A percentile compares a stretch with the other conserved stretches of the same genome.
phyloP scores from a whole-genome alignment of 2,329 filamentous ascomycete species.

The Myriosclerotinia scirpicola region DNA sequence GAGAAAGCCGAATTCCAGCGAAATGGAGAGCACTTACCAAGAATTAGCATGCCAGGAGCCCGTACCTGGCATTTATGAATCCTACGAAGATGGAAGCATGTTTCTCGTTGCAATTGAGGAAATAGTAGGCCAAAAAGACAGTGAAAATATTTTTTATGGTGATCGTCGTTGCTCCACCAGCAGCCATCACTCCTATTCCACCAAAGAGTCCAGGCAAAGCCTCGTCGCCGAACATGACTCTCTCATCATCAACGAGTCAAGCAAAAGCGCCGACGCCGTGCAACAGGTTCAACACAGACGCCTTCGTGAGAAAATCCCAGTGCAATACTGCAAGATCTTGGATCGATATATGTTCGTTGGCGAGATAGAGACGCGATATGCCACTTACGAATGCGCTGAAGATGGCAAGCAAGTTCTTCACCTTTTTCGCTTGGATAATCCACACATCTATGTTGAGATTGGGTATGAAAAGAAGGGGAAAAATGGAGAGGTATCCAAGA shows the following conservation, averaged over 20 bases:
- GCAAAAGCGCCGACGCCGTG: not conserved
- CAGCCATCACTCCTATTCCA: too few relatives aligned
- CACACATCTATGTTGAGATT: not conserved
- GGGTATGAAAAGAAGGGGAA: constrained; percentile 8
- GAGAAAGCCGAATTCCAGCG: not conserved
- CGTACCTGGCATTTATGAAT: constrained; percentile 30
- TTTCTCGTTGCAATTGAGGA: constrained; percentile 16
- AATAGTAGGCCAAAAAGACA: constrained; percentile 22
- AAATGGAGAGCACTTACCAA: not conserved
- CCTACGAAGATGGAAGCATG: not conserved
- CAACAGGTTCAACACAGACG: constrained; percentile 26
- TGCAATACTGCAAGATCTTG: constrained; percentile 27
- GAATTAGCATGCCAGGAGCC: constrained; percentile 12
- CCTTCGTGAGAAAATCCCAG: constrained; percentile 23
- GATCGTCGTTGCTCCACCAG: not conserved
- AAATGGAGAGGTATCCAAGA: not conserved
- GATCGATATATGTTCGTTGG: constrained; percentile 26
- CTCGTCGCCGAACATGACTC: not conserved
- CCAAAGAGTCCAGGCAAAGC: not conserved
- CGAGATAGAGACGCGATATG: constrained; percentile 25
- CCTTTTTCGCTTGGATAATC: constrained; percentile 10
- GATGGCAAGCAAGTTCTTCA: not conserved
- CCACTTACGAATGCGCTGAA: not conserved
- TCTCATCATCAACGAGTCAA: not conserved
- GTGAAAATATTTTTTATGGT: constrained; percentile 23